Evolutionary conservation across 345 rosid species (phyloP).

Genomic region (Sonneratia caseolaris): DNA sequence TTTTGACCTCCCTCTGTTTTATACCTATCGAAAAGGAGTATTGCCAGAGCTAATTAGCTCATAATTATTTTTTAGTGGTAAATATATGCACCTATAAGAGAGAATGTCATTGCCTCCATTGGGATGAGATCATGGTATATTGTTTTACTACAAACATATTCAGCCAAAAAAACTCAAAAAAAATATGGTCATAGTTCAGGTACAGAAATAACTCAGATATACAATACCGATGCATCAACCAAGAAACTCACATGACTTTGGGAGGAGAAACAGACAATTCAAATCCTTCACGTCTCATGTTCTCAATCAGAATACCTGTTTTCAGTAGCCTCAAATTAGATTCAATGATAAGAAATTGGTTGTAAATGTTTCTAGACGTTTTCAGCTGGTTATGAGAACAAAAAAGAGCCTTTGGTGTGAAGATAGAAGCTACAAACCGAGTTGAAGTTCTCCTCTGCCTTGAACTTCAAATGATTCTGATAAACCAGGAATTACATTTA

Average conservation of each 20-base stretch:
- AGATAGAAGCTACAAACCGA: constrained; percentile 44
- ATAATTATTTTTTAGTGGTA: neutral
- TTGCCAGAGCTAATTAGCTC: neutral
- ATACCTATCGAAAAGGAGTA: constrained; percentile 41
- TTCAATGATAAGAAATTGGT: neutral
- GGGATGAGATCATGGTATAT: neutral
- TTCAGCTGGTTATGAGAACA: neutral
- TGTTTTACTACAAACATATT: neutral
- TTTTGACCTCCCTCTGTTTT: constrained; percentile 51
- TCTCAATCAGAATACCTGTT: constrained; percentile 93
- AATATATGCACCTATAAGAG: neutral
- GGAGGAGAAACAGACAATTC: constrained; percentile 97
- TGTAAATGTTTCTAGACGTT: neutral
- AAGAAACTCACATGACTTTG: constrained; percentile 75
- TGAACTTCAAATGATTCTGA: constrained; percentile 92
- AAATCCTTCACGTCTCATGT: constrained; percentile 98
- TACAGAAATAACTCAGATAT: neutral
- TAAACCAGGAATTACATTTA: constrained; percentile 79
- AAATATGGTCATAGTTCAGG: neutral
- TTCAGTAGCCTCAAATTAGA: constrained; percentile 8
- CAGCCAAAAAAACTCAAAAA: too few species aligned
- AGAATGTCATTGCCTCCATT: neutral
- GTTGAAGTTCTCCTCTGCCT: constrained; percentile 99
- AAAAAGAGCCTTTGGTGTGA: constrained; percentile 2
- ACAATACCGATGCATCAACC: neutral